phyloP scores from a whole-genome alignment of 345 rosid species.

The Eucalyptus curtisii region DNA sequence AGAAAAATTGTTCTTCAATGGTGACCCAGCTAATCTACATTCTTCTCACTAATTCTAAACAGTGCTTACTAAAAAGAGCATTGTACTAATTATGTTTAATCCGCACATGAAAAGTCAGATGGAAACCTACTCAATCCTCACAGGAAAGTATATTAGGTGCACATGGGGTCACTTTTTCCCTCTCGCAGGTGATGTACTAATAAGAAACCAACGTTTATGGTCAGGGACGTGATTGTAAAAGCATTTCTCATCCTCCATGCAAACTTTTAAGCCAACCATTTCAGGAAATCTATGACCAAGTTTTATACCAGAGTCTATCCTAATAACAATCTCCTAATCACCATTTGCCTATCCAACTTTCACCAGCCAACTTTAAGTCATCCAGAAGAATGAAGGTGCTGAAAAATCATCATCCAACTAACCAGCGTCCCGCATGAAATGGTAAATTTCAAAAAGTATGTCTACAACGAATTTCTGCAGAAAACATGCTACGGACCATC shows the following conservation, averaged over 20 bases:
- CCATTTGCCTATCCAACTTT: background rate
- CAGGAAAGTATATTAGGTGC: background rate
- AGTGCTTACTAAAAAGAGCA: background rate
- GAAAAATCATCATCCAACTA: background rate
- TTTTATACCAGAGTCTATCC: background rate
- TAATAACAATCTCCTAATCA: background rate
- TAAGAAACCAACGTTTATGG: background rate
- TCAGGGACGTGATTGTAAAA: background rate
- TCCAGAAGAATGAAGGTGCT: background rate
- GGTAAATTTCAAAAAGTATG: background rate
- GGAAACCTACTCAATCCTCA: background rate
- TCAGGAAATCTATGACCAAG: background rate
- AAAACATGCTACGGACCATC: background rate
- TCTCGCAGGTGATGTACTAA: background rate
- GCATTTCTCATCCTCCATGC: background rate
- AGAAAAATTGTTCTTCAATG: background rate
- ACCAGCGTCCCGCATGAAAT: background rate
- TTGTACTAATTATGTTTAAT: background rate
- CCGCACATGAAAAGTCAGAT: background rate
- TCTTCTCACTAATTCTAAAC: background rate
- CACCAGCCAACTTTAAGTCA: background rate
- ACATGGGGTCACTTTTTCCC: background rate
- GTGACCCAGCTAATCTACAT: background rate
- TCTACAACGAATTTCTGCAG: background rate
- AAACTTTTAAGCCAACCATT: background rate